These are phyloP conservation scores for Globisporangium canariense DNA, from an alignment of 352 stramenopile species.

Conservation along the genomic window DNA sequence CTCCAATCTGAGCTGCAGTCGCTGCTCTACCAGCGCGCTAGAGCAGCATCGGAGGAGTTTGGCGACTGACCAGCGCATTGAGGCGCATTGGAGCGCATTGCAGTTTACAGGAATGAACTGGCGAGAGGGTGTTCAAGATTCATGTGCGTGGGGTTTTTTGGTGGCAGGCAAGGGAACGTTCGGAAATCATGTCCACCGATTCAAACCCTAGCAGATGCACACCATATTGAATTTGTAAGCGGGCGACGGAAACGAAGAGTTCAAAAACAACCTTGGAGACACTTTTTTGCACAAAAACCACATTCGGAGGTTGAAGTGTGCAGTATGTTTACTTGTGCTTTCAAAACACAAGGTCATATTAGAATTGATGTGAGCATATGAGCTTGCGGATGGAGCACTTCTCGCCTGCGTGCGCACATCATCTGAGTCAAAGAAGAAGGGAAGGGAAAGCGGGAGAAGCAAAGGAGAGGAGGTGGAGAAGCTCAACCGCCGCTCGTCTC, in stretches of 20 bases:
- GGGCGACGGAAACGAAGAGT: no score
- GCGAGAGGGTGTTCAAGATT: background rate
- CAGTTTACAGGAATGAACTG: no score
- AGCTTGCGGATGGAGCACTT: background rate
- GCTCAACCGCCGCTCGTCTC: background rate
- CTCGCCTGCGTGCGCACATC: background rate
- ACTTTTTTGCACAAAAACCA: background rate
- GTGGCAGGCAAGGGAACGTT: background rate
- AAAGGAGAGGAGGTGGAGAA: background rate
- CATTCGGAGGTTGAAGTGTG: background rate
- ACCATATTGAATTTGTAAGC: no score
- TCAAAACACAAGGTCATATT: background rate
- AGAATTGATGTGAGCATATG: background rate
- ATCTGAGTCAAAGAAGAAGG: background rate
- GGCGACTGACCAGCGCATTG: background rate
- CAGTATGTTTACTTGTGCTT: background rate
- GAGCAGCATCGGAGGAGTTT: conserved; percentile 10
- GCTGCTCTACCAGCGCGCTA: conserved; percentile 11
- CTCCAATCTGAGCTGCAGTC: conserved; percentile 12
- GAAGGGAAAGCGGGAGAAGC: background rate
- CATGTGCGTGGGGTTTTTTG: background rate
- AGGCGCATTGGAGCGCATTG: background rate
- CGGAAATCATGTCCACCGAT: background rate
- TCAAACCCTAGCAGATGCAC: background rate
- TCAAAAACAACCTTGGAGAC: background rate